These are phyloP conservation scores for Mycena metata DNA, from an alignment of 768 basidiomycete genomes.

Conservation along the genomic window DNA sequence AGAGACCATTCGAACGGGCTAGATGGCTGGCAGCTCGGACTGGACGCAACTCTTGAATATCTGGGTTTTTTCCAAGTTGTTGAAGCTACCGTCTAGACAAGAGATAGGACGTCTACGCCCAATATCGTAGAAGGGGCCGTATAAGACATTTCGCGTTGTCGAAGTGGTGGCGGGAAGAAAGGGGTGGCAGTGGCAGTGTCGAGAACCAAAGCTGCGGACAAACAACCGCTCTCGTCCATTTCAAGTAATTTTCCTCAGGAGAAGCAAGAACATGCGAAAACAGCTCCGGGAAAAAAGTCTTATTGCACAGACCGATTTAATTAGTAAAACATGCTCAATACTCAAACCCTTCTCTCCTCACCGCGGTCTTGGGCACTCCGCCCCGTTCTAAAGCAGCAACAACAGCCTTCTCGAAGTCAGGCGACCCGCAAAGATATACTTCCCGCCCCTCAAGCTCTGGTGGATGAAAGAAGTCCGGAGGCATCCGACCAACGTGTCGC, in stretches of 20 bases:
- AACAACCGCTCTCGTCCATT: conserved; percentile 16
- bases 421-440: conserved; percentile 67
- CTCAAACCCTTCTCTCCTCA: conserved; percentile 58
- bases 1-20: too few relatives aligned
- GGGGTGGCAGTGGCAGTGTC: conserved; percentile 12
- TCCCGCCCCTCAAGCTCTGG: conserved; percentile 42
- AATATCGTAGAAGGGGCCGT: too few relatives aligned
- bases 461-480: conserved; percentile 34
- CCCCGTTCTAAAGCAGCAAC: conserved; percentile 49
- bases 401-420: conserved; percentile 57
- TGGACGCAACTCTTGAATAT: too few relatives aligned
- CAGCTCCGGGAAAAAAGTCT: neutral
- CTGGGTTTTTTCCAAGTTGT: too few relatives aligned
- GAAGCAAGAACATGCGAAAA: neutral
- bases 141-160: neutral
- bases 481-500: conserved; percentile 43
- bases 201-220: neutral
- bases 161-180: conserved; percentile 7
- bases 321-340: conserved; percentile 47
- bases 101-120: too few relatives aligned
- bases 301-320: neutral
- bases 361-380: conserved; percentile 49
- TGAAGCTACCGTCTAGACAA: too few relatives aligned
- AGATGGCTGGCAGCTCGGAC: too few relatives aligned
- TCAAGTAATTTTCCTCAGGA: conserved; percentile 21